phyloP scores from a whole-genome alignment of 495 filamentous ascomycete genomes.

The Collariella sp. region DNA sequence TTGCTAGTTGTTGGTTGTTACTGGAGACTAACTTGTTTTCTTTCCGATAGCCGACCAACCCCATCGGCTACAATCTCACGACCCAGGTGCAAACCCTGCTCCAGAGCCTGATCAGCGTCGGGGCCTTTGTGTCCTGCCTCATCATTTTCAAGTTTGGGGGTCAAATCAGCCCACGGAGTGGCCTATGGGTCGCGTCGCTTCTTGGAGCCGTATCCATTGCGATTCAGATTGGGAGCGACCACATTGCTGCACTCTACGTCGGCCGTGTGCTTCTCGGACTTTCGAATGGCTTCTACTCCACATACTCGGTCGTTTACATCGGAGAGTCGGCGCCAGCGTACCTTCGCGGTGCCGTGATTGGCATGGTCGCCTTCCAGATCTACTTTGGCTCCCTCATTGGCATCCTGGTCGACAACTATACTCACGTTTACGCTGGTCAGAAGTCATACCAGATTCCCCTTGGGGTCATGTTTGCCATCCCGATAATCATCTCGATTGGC shows the following conservation, averaged over 20 bases:
- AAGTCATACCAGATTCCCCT: conserved; percentile 51
- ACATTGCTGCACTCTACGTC: conserved; percentile 35
- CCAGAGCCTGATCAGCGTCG: conserved; percentile 35
- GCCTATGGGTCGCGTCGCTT: conserved; percentile 37
- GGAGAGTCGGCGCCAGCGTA: conserved; percentile 32
- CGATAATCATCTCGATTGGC: conserved; percentile 41
- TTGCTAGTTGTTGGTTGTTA: no score
- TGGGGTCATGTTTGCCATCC: conserved; percentile 50
- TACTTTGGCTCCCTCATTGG: conserved; percentile 49
- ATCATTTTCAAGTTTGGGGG: conserved; percentile 34
- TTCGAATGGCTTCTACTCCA: conserved; percentile 39
- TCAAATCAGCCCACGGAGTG: conserved; percentile 36
- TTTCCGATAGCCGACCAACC: conserved; percentile 24
- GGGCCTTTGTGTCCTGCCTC: conserved; percentile 32
- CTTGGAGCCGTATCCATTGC: conserved; percentile 31
- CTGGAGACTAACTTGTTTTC: no score
- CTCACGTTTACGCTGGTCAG: conserved; percentile 30
- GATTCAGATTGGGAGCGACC: conserved; percentile 36
- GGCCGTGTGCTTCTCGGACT: conserved; percentile 40
- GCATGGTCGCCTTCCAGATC: conserved; percentile 42
- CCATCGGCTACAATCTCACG: conserved; percentile 26
- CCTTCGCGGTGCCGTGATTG: conserved; percentile 38
- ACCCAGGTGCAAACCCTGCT: conserved; percentile 36
- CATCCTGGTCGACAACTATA: conserved; percentile 53
- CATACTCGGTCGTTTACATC: conserved; percentile 41